A percentile compares a stretch with the other conserved stretches of the same genome.
These are phyloP conservation scores for Clonostachys byssicola DNA, from an alignment of 2,329 filamentous ascomycete genomes.

Conservation along the genomic window DNA sequence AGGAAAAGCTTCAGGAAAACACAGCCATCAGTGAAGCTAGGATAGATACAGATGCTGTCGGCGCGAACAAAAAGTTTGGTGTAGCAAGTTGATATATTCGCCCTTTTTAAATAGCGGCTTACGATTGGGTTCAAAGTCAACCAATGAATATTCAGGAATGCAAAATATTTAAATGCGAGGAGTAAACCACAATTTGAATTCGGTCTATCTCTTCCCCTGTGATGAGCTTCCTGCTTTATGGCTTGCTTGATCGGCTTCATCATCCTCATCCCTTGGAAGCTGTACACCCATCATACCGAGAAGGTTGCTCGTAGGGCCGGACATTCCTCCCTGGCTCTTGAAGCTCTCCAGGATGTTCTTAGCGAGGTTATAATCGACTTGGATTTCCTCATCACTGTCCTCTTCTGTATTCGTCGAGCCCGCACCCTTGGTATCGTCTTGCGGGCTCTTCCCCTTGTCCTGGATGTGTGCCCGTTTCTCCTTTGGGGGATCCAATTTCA, in stretches of 20 bases:
- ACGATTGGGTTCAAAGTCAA: too few species aligned
- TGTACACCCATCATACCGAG: constrained; percentile 81
- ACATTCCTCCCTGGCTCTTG: constrained; percentile 80
- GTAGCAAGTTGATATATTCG: too few species aligned
- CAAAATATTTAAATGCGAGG: too few species aligned
- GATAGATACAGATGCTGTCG: too few species aligned
- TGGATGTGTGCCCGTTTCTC: constrained; percentile 22
- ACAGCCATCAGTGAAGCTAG: too few species aligned
- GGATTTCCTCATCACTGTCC: constrained; percentile 54
- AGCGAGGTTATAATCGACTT: constrained; percentile 82
- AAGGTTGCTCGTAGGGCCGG: constrained; percentile 84
- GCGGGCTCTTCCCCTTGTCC: constrained; percentile 4
- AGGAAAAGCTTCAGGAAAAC: too few species aligned
- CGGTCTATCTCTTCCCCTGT: not conserved
- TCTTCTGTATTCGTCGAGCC: constrained; percentile 41
- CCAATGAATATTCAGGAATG: too few species aligned
- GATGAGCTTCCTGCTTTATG: not conserved
- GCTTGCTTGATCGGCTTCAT: constrained; percentile 23
- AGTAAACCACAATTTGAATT: too few species aligned
- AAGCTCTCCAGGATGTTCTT: constrained; percentile 91
- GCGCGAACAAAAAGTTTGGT: too few species aligned
- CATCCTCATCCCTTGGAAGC: constrained; percentile 74
- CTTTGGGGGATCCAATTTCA: constrained; percentile 44
- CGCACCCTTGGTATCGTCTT: constrained; percentile 7
- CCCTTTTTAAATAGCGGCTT: too few species aligned